phyloP scores from a whole-genome alignment of 2,329 filamentous ascomycete genomes.

The Arthrobotrys entomopaga region DNA sequence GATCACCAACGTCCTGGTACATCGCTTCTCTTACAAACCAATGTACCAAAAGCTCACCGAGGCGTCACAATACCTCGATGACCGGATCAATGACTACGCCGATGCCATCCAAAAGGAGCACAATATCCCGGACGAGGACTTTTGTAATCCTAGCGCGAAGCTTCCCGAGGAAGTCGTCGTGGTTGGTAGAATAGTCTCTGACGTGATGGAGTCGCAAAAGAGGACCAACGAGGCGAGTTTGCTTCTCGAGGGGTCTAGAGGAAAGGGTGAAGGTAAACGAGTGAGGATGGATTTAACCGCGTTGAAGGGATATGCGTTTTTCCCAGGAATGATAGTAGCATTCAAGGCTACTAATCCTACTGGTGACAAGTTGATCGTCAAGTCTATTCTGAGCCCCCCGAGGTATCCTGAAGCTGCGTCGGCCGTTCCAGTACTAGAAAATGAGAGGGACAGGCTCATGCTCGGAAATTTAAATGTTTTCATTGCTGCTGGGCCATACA shows the following conservation, averaged over 20 bases:
- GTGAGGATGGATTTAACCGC: constrained; percentile 80
- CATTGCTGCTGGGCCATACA: constrained; percentile 87
- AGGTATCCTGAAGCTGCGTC: constrained; percentile 80
- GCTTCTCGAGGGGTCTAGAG: constrained; percentile 85
- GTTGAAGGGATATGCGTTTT: constrained; percentile 79
- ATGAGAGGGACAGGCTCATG: constrained; percentile 69
- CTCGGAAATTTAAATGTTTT: constrained; percentile 78
- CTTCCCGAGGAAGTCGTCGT: constrained; percentile 78
- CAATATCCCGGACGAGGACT: constrained; percentile 78
- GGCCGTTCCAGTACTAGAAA: constrained; percentile 71
- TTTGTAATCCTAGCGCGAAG: constrained; percentile 85
- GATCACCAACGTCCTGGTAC: constrained; percentile 80
- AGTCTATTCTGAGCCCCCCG: constrained; percentile 78
- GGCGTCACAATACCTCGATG: constrained; percentile 90
- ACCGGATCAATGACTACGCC: constrained; percentile 90
- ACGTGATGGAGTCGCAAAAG: constrained; percentile 75
- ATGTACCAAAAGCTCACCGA: constrained; percentile 95
- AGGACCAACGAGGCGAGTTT: constrained; percentile 86
- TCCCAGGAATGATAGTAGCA: constrained; percentile 93
- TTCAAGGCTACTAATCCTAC: constrained; percentile 86
- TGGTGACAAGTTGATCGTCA: constrained; percentile 82
- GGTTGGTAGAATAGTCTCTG: constrained; percentile 89
- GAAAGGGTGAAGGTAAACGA: constrained; percentile 82
- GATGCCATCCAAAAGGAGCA: constrained; percentile 78
- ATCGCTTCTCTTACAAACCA: constrained; percentile 90